Percentiles rank a stretch among this genome's conserved stretches.
Conservation (phyloP, 1,284 basidiomycete genomes). For the Moesziomyces antarcticus region DNA sequence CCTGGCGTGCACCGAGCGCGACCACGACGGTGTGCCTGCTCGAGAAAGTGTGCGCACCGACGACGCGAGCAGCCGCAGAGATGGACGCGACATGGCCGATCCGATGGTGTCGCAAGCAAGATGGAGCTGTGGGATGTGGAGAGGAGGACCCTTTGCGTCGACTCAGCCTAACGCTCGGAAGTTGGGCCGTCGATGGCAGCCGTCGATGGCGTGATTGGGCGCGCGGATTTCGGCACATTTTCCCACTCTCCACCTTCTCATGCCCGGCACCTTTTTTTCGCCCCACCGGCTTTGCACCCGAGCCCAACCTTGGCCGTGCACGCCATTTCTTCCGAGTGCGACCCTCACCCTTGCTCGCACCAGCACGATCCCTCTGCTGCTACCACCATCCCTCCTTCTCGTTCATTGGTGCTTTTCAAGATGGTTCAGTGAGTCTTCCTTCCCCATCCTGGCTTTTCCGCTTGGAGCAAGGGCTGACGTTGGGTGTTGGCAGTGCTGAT, state of each 20-base stretch:
- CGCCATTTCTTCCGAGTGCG: too few species aligned
- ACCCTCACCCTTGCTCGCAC: too few species aligned
- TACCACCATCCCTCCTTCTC: neutral
- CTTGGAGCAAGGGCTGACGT: neutral
- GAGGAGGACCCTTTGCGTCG: neutral
- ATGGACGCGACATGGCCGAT: conserved; percentile 22
- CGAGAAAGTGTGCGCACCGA: neutral
- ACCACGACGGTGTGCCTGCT: conserved; percentile 2
- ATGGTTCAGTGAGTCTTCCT: conserved; percentile 25
- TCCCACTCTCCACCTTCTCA: conserved; percentile 1
- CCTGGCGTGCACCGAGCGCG: conserved; percentile 7
- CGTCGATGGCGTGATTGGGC: conserved; percentile 26
- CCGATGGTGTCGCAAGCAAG: neutral
- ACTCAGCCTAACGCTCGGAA: neutral
- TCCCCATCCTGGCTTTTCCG: neutral
- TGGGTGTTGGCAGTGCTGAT: conserved; percentile 49
- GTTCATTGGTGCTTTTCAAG: neutral
- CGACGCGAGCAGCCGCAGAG: conserved; percentile 11
- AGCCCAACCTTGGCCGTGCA: neutral
- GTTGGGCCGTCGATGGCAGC: neutral
- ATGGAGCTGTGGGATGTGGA: too few species aligned
- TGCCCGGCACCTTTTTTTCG: neutral
- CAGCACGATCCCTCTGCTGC: neutral
- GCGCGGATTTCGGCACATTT: conserved; percentile 1
- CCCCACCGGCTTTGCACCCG: conserved; percentile 6